Evolutionary conservation across 2,329 filamentous ascomycete species (phyloP), one percentile per base, ranked within the genome.

Genomic region (Chaetoscypha palmicola): DNA sequence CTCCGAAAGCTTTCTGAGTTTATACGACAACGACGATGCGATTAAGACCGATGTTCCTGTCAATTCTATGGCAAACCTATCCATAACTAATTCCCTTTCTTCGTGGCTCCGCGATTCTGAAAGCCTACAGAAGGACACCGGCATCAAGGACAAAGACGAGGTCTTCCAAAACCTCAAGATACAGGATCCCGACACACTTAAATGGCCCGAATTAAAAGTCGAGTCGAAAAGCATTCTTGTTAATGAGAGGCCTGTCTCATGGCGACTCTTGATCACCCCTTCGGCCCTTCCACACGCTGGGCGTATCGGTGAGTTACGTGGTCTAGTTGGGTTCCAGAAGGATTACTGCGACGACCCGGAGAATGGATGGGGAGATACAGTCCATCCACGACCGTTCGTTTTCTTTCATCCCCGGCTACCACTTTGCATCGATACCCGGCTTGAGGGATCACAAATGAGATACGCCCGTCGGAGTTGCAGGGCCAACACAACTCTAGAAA

Each of bases 391-490:
- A 2, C 86, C 86, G 1, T 89, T 89, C 56, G 84, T 91, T 19
- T 87, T 90, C 61, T 91, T 97, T 64, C 90, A 94, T 58, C 87
- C 89, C 1, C 75, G 82, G 46, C 77, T 97, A 7, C 91, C 91
- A 0, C 76, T 98, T 10, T 95, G 90, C 66, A 92, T 98, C 58
- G 92, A 96, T 64, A 92, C 90, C 8, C 77, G 92, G 47, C 79
- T 78, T 61, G 88, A 94, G 67, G 92, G 91, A 17, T 95, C 87
- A 3, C 70, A 80, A 26, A 81, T 92, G 45, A 85, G 92, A 34
- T 96, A 92, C 61, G 81, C 94, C n/a, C 80, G 92, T 45, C 79
- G 91, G 53, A 97, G 92, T 58, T 98, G 92, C 68, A 80, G 78
- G 49, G 87, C 92, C 1, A 98, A 97, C 59, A 79, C 92, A n/a